Percentiles rank a stretch among this genome's conserved stretches.
Conservation (phyloP, 192 early-diverging fungal species). For the Linnemannia zychae region DNA sequence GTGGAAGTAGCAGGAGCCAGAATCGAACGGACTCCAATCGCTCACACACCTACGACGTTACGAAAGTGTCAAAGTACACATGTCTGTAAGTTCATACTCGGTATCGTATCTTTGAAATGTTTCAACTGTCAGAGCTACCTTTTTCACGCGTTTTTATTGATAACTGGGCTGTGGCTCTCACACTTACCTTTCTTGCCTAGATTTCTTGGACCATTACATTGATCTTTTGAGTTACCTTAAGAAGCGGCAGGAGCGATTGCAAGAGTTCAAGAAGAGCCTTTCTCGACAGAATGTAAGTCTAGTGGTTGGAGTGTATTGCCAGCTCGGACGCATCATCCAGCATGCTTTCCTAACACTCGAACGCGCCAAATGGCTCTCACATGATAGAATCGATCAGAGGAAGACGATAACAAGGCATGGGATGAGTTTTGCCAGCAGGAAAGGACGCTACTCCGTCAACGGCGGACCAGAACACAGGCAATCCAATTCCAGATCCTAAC, state of each 20-base stretch:
- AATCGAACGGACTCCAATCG: neutral
- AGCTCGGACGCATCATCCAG: no score
- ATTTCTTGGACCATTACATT: conserved; percentile 89
- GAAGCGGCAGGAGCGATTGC: conserved; percentile 69
- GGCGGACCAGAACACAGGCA: conserved; percentile 76
- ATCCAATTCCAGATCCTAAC: conserved; percentile 80
- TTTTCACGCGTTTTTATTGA: neutral
- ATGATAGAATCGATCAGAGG: neutral
- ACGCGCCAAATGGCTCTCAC: no score
- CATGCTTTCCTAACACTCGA: no score
- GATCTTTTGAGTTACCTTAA: conserved; percentile 85
- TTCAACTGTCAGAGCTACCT: no score
- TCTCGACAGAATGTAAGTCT: conserved; percentile 14
- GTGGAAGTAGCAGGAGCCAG: neutral
- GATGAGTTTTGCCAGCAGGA: conserved; percentile 69
- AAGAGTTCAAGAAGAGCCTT: conserved; percentile 66
- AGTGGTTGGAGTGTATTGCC: neutral
- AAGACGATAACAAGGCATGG: conserved; percentile 61
- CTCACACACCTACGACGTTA: conserved; percentile 18
- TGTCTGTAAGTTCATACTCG: conserved; percentile 27
- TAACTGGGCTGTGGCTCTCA: neutral
- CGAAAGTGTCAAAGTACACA: conserved; percentile 41
- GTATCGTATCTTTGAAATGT: neutral
- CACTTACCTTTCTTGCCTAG: conserved; percentile 44
- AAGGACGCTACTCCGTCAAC: conserved; percentile 69